phyloP scores from a whole-genome alignment of 495 filamentous ascomycete genomes.

The Tetracladium setigerum region DNA sequence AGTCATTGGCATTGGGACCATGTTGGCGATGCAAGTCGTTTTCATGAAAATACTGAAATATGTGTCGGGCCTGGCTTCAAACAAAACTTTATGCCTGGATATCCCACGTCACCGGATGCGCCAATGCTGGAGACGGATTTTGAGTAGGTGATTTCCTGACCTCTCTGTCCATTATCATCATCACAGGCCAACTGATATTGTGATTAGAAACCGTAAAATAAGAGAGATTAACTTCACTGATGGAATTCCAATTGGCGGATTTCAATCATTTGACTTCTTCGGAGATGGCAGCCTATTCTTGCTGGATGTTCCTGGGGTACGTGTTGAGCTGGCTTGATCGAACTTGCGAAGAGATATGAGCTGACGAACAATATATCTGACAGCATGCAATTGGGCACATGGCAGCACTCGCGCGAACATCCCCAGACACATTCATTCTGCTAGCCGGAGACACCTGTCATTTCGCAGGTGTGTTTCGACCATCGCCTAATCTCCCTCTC shows the following conservation, averaged over 20 bases:
- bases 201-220: neutral
- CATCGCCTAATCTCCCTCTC: slow-evolving; percentile 39
- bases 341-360: too few relatives aligned
- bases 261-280: slow-evolving; percentile 53
- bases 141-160: too few relatives aligned
- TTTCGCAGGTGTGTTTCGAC: slow-evolving; percentile 40
- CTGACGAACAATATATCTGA: too few relatives aligned
- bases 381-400: slow-evolving; percentile 51
- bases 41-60: slow-evolving; percentile 40
- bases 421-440: slow-evolving; percentile 21
- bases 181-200: too few relatives aligned
- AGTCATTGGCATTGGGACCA: slow-evolving; percentile 21
- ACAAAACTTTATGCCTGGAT: slow-evolving; percentile 36
- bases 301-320: slow-evolving; percentile 48
- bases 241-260: slow-evolving; percentile 31
- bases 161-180: too few relatives aligned
- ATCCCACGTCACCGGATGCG: slow-evolving; percentile 36
- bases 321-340: too few relatives aligned
- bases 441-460: slow-evolving; percentile 23
- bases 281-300: slow-evolving; percentile 53
- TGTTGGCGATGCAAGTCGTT: slow-evolving; percentile 43
- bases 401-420: slow-evolving; percentile 45
- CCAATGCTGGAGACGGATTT: slow-evolving; percentile 37
- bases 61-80: slow-evolving; percentile 53
- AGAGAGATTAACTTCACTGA: slow-evolving; percentile 36